Percentiles rank a stretch among this genome's conserved stretches.
phyloP scores from a whole-genome alignment of 2,329 filamentous ascomycete species.

The Xylariaceae sp. region DNA sequence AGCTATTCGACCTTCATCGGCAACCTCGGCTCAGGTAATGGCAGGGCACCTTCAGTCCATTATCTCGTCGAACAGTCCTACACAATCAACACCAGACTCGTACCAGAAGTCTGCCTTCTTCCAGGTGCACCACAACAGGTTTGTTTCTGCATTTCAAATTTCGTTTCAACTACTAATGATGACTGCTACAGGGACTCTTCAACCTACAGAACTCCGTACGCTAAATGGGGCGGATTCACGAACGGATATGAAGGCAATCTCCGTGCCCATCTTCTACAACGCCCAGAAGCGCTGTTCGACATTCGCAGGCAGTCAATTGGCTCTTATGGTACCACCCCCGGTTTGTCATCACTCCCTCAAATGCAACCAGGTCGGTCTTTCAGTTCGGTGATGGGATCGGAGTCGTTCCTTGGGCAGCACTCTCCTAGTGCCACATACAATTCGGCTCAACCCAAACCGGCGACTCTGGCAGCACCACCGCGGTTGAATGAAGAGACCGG shows the following conservation, averaged over 20 bases:
- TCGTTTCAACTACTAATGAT: conserved; percentile 20
- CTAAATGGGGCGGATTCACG: conserved; percentile 53
- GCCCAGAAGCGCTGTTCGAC: conserved; percentile 36
- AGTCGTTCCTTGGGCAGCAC: conserved; percentile 1
- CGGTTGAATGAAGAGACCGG: conserved; percentile 12
- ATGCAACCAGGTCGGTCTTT: neutral
- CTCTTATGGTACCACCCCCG: conserved; percentile 13
- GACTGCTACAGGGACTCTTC: conserved; percentile 43
- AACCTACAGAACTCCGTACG: conserved; percentile 58
- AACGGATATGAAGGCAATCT: conserved; percentile 57
- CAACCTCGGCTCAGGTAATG: conserved; percentile 31
- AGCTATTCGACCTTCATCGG: conserved; percentile 34
- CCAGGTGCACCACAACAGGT: conserved; percentile 58
- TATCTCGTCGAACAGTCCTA: conserved; percentile 16
- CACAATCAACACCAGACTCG: conserved; percentile 33
- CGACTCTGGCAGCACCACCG: conserved; percentile 8
- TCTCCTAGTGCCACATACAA: conserved; percentile 1
- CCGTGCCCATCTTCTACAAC: conserved; percentile 42
- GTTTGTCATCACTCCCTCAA: conserved; percentile 13
- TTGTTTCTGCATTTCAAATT: conserved; percentile 19
- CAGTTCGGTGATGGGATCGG: neutral
- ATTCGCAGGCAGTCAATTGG: conserved; percentile 23
- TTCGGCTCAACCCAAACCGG: conserved; percentile 1
- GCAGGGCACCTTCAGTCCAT: conserved; percentile 23
- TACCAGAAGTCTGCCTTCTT: conserved; percentile 56